phyloP scores from a whole-genome alignment of 768 basidiomycete species.

The Sistotremastrum suecicum region DNA sequence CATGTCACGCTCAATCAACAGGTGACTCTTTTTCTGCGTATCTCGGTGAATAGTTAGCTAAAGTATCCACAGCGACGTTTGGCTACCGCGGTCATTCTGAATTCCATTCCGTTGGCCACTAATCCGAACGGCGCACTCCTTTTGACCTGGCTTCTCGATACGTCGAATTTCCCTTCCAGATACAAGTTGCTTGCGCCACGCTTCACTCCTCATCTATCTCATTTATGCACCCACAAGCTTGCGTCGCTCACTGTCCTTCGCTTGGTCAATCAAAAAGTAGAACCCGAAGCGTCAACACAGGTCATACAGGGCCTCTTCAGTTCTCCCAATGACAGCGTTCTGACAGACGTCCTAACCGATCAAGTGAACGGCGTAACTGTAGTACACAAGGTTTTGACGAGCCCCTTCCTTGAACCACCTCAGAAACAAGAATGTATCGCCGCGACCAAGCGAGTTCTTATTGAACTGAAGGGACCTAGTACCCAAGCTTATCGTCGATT shows the following conservation, averaged over 20 bases:
- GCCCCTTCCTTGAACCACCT: slow-evolving; percentile 62
- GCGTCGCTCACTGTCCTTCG: slow-evolving; percentile 90
- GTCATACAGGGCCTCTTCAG: slow-evolving; percentile 84
- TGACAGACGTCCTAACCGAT: slow-evolving; percentile 89
- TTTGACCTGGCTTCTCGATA: slow-evolving; percentile 93
- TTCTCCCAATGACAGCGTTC: slow-evolving; percentile 78
- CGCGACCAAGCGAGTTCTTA: slow-evolving; percentile 80
- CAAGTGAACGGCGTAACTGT: slow-evolving; percentile 94
- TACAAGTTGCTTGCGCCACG: slow-evolving; percentile 90
- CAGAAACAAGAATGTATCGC: slow-evolving; percentile 64
- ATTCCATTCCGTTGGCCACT: slow-evolving; percentile 94
- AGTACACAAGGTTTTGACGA: slow-evolving; percentile 84
- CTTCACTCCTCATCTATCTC: slow-evolving; percentile 91
- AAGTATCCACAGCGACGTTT: slow-evolving; percentile 50
- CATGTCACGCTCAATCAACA: slow-evolving; percentile 80
- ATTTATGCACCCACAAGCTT: slow-evolving; percentile 95
- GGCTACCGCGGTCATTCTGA: slow-evolving; percentile 86
- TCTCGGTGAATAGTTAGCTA: neutral
- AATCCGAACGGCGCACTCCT: slow-evolving; percentile 95
- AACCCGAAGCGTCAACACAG: slow-evolving; percentile 74
- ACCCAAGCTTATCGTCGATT: slow-evolving; percentile 88
- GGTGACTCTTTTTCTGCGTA: slow-evolving; percentile 11
- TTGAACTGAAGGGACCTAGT: slow-evolving; percentile 84
- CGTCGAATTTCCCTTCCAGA: slow-evolving; percentile 88
- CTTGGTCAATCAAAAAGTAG: slow-evolving; percentile 93